Evolutionary conservation across 1,139 yeast species (phyloP).

Genomic region (Kodamaea plutei): DNA sequence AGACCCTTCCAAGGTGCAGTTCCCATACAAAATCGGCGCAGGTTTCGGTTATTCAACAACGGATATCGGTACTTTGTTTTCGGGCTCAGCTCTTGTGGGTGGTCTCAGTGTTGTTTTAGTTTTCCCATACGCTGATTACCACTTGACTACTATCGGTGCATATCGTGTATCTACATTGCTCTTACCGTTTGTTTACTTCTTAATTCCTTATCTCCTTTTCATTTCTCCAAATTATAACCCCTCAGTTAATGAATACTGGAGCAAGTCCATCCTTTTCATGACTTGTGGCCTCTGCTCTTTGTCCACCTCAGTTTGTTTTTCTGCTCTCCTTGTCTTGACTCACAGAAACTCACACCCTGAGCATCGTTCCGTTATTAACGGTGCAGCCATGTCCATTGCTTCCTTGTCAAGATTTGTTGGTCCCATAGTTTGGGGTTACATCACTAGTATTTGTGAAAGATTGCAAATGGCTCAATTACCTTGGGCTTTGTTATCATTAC

Average conservation of each 20-base stretch:
- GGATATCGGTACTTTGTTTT: constrained; percentile 22
- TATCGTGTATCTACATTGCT: constrained; percentile 19
- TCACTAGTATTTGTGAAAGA: constrained; percentile 38
- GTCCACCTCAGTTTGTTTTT: constrained; percentile 7
- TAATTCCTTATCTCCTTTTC: constrained; percentile 22
- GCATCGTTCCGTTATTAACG: constrained; percentile 50
- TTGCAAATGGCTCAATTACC: constrained; percentile 44
- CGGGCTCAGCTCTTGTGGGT: constrained; percentile 25
- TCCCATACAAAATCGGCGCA: constrained; percentile 20
- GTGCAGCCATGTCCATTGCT: constrained; percentile 44
- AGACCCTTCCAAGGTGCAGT: constrained; percentile 11
- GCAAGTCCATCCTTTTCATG: constrained; percentile 1
- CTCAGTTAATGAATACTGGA: constrained; percentile 9
- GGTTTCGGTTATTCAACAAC: constrained; percentile 21
- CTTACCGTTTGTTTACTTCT: constrained; percentile 21
- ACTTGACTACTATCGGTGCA: constrained; percentile 19
- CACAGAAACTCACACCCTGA: constrained; percentile 47
- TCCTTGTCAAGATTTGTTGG: constrained; percentile 57
- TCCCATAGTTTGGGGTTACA: constrained; percentile 55
- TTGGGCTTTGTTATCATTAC: constrained; percentile 43
- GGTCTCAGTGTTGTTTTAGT: constrained; percentile 20
- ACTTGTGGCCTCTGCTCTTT: constrained; percentile 5
- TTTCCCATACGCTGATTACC: constrained; percentile 23
- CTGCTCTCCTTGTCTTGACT: constrained; percentile 29
- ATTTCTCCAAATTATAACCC: constrained; percentile 17